Base-by-base conservation (phyloP, 75 land plant genomes). In the Pseudotsuga menziesii region DNA sequence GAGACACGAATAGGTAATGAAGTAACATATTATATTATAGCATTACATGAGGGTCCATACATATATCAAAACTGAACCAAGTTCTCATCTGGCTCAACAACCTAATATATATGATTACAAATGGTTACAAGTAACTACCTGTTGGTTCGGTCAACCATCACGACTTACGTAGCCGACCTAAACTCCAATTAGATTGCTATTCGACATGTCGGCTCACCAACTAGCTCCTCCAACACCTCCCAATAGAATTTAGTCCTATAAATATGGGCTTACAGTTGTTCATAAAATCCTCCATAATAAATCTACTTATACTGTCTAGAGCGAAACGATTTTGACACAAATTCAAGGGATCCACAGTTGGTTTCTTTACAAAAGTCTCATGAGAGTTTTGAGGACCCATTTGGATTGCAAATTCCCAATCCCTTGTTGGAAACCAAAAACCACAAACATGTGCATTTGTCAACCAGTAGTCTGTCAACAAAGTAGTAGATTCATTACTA, bases 181-280 rank as follows among this genome's bases (percentile, higher is more conserved):
- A n/a, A n/a, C n/a, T n/a, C n/a, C n/a, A n/a, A n/a, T n/a, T n/a
- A n/a, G n/a, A n/a, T n/a, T n/a, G n/a, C n/a, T n/a, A n/a, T n/a
- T n/a, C n/a, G n/a, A n/a, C n/a, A n/a, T n/a, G n/a, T n/a, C n/a
- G n/a, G n/a, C n/a, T n/a, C n/a, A n/a, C n/a, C n/a, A n/a, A n/a
- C n/a, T n/a, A n/a, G n/a, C n/a, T n/a, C n/a, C n/a, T n/a, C n/a
- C n/a, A n/a, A n/a, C n/a, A 80, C 98, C 98, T 92, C 77, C 91
- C 97, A 77, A 92, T 82, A 39, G 99, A 96, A 79, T 93, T 90
- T 36, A 96, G 78, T n/a, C 99, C 93, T 25, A 96, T 74, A 78
- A 94, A 96, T 71, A 96, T 81, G 25, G 92, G 92, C 59, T 26
- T 52, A 70, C 39, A 56, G 11, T 77, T 16, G 57, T 35, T 25